These are phyloP conservation scores for Alternaria tenuissima DNA, from an alignment of 2,329 filamentous ascomycete genomes.

Conservation along the genomic window DNA sequence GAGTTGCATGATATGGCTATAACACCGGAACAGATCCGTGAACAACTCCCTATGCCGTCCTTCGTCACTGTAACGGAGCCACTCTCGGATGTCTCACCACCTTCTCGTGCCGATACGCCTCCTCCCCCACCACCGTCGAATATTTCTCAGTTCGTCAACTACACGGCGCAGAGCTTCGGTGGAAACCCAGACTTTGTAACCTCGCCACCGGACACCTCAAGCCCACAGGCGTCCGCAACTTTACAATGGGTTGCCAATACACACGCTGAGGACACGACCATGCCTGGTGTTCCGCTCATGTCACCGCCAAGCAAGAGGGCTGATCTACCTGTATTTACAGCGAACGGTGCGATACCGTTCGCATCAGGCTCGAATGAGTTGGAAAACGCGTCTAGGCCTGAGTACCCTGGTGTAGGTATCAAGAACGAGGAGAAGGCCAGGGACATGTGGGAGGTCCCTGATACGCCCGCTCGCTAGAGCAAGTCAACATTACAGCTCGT, in stretches of 20 bases:
- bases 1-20: constrained; percentile 43
- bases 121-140: constrained; percentile 47
- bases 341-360: constrained; percentile 50
- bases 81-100: constrained; percentile 32
- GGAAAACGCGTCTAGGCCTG: background rate
- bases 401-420: constrained; percentile 2
- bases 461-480: constrained; percentile 49
- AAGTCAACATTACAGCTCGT: background rate
- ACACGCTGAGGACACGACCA: constrained; percentile 17
- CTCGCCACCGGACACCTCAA: background rate
- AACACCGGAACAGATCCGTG: constrained; percentile 46
- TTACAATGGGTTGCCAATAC: constrained; percentile 48
- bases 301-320: constrained; percentile 49
- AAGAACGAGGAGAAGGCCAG: constrained; percentile 19
- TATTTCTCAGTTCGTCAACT: constrained; percentile 46
- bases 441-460: constrained; percentile 58
- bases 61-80: constrained; percentile 38
- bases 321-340: constrained; percentile 60
- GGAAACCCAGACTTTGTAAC: constrained; percentile 4
- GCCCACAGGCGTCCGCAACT: constrained; percentile 26
- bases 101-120: constrained; percentile 48
- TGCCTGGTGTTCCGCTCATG: constrained; percentile 24
- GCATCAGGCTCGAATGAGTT: constrained; percentile 30
- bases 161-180: constrained; percentile 34
- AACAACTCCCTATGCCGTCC: constrained; percentile 45